phyloP scores from a whole-genome alignment of 768 basidiomycete species.

The Ramaria sp. region DNA sequence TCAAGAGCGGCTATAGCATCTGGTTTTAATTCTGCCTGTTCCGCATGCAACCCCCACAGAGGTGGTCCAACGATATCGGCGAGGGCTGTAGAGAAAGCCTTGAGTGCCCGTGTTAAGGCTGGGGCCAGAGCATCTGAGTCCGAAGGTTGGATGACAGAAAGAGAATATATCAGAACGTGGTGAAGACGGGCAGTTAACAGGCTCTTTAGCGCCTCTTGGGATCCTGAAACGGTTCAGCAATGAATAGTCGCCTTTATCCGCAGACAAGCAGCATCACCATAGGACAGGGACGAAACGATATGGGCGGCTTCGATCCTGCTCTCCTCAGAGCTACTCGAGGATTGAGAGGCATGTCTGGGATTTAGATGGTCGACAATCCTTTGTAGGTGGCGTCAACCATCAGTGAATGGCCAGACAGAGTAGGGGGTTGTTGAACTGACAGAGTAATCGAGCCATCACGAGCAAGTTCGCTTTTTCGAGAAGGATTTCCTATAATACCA shows the following conservation, averaged over 20 bases:
- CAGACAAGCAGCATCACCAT: constrained; percentile 30
- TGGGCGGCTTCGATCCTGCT: constrained; percentile 66
- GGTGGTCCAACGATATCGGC: constrained; percentile 64
- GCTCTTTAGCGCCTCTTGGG: constrained; percentile 46
- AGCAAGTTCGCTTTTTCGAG: constrained; percentile 51
- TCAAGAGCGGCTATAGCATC: constrained; percentile 51
- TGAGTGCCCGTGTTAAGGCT: constrained; percentile 54
- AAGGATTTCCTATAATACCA: constrained; percentile 68
- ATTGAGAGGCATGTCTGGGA: constrained; percentile 22
- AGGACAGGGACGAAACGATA: constrained; percentile 61
- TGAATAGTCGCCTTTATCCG: neutral
- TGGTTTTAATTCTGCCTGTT: constrained; percentile 27
- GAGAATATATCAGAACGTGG: constrained; percentile 49
- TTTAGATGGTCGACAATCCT: constrained; percentile 59
- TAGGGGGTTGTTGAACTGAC: constrained; percentile 25
- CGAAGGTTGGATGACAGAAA: constrained; percentile 36
- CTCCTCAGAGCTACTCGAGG: constrained; percentile 30
- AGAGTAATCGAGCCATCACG: constrained; percentile 41
- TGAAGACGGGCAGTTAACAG: constrained; percentile 49
- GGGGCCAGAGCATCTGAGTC: constrained; percentile 33
- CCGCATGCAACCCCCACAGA: constrained; percentile 50
- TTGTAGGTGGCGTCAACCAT: neutral
- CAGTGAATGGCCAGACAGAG: neutral
- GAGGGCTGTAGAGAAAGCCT: constrained; percentile 45
- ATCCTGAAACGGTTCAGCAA: constrained; percentile 26